Conservation (phyloP, 2,329 filamentous ascomycete genomes). For the Lachnellula arida region DNA sequence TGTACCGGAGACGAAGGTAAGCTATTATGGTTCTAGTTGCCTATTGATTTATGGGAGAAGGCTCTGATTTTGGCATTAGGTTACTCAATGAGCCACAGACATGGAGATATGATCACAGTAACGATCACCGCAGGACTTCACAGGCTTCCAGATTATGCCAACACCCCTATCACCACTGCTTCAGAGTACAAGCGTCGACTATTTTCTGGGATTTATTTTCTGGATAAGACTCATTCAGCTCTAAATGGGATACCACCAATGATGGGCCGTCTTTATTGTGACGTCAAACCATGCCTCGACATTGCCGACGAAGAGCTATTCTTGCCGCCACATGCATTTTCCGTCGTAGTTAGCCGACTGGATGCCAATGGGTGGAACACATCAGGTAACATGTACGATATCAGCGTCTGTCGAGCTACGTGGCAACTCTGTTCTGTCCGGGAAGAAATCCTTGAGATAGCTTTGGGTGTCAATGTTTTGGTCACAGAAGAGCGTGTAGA, state of each 20-base stretch:
- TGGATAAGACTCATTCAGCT: slow-evolving; percentile 25
- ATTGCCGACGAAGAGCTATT: slow-evolving; percentile 23
- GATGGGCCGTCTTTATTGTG: slow-evolving; percentile 23
- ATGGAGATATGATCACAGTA: slow-evolving; percentile 25
- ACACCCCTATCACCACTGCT: slow-evolving; percentile 21
- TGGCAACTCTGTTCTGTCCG: slow-evolving; percentile 18
- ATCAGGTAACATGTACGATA: slow-evolving; percentile 13
- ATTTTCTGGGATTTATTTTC: slow-evolving; percentile 21
- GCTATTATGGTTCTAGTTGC: not conserved
- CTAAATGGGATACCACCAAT: slow-evolving; percentile 26
- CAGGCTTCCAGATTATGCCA: slow-evolving; percentile 22
- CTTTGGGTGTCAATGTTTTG: slow-evolving; percentile 25
- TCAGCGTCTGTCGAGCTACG: slow-evolving; percentile 18
- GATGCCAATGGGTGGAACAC: slow-evolving; percentile 27
- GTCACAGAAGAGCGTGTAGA: slow-evolving; percentile 20
- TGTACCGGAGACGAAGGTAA: slow-evolving; percentile 28
- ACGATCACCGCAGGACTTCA: slow-evolving; percentile 26
- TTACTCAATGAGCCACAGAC: slow-evolving; percentile 20
- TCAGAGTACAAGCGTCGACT: slow-evolving; percentile 27
- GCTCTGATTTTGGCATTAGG: slow-evolving; percentile 5
- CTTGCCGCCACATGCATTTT: slow-evolving; percentile 17
- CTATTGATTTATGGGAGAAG: not conserved
- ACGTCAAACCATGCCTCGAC: slow-evolving; percentile 23
- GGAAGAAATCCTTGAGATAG: slow-evolving; percentile 29
- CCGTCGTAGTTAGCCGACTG: slow-evolving; percentile 12